Evolutionary conservation across 495 filamentous ascomycete genomes (phyloP), one percentile per base, ranked within the genome.

Genomic region (Neurospora sp.): DNA sequence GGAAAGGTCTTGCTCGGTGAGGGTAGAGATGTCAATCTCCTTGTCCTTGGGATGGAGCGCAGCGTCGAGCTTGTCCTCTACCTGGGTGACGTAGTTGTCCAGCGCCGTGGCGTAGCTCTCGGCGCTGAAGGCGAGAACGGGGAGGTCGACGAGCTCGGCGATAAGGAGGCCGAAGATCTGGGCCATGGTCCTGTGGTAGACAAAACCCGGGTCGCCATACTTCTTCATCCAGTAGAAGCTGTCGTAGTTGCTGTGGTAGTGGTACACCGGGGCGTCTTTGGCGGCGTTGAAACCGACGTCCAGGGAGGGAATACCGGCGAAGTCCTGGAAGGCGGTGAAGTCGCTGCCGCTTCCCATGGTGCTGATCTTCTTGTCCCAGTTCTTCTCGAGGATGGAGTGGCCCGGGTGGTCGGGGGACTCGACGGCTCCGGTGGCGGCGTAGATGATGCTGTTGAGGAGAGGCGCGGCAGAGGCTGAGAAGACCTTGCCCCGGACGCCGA

Each of bases 231-330:
- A 97, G 75, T 95, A 87, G 77, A 89, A 95, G 73, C 89, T 93
- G 81, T 98, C 96, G 82, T 97, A 97, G 84, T 96, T 98, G 80
- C 91, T 94, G 81, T 96, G 92, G 75, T 94, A 94, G 18, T 96
- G 94, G 80, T 89, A 97, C 20, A 89, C 82, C 8, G 83, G 74
- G 42, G 77, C 77, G 7, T 70, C 76, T 27, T 85, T 77, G 44
- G 85, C 81, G 18, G 87, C 87, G 45, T 81, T 78, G 80, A 99
- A 99, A 42, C 90, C 88, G 73, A 98, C 88, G 77, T 97, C 94
- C 74, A 98, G 83, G 61, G 90, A 94, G 7, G 94, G 94, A 44
- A 92, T 89, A 59, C 96, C 96, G 27, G 93, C 94, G 75, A 93
- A 91, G 79, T 96, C 90, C 80, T 98, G 95, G 82, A 97, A 99